Percentiles rank a stretch among this genome's conserved stretches.
phyloP scores from a whole-genome alignment of 345 rosid species.

The Eutrema japonicum region DNA sequence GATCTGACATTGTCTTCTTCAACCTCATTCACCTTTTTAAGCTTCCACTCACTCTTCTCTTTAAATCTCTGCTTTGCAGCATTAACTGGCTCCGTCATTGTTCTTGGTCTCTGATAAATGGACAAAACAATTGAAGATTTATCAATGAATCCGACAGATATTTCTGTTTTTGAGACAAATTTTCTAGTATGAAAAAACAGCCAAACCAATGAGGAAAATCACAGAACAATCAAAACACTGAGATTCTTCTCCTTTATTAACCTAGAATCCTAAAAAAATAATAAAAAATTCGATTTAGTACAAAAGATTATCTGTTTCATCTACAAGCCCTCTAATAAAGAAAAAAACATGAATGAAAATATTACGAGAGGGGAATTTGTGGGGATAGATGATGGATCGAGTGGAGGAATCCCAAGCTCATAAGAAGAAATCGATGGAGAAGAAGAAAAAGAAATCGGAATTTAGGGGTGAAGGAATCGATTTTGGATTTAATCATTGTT shows the following conservation, averaged over 20 bases:
- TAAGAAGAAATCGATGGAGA: neutral
- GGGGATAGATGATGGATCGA: no score
- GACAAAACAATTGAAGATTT: neutral
- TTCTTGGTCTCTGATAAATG: constrained; percentile 31
- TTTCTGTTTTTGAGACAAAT: neutral
- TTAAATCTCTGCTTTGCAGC: constrained; percentile 2
- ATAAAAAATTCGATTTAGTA: neutral
- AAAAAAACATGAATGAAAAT: no score
- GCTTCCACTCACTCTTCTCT: constrained; percentile 15
- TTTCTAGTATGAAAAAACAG: neutral
- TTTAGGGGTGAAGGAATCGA: no score
- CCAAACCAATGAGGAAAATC: neutral
- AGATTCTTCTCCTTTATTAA: neutral
- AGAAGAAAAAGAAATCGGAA: no score
- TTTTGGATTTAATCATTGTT: no score
- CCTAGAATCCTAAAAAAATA: neutral
- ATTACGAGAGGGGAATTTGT: no score
- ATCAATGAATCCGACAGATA: constrained; percentile 21
- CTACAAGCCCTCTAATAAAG: no score
- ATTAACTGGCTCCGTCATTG: constrained; percentile 12
- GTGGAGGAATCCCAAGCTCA: no score
- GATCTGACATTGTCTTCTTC: constrained; percentile 22
- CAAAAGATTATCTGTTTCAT: no score
- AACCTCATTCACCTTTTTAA: constrained; percentile 20
- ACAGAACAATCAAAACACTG: neutral